Base-by-base conservation (phyloP, 306 rosid genomes). In the Hylodesmum podocarpum region DNA sequence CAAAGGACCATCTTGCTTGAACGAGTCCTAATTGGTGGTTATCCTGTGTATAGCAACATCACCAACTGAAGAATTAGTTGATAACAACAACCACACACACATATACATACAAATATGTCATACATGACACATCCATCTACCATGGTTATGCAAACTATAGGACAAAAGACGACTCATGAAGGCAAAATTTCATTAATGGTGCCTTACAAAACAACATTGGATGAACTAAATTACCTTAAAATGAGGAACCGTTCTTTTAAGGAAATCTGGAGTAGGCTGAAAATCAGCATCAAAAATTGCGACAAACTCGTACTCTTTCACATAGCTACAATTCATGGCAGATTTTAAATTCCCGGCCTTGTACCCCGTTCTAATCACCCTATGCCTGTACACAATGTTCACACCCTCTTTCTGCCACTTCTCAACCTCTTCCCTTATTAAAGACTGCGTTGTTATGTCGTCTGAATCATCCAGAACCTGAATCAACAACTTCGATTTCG, bases 1-100 rank as follows among this genome's bases (percentile, higher is more conserved):
- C 98, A 72, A 93, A 93, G 25, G 98, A 91, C 98, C 98, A 93
- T 72, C 98, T 88, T n/a, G 98, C 97, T 75, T 93, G 97, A 77
- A 93, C 98, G 66, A 93, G 82, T 33, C 89, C 98, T 41, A 93
- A 27, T 29, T 93, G 93, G 2, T 87, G 89, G 13, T 93, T 91
- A 40, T 83, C 97, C 97, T 91, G 76, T 10, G 18, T 7, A 34
- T 4, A 43, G 18, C 8, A 72, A 31, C 11, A 55, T 22, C 81
- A 59, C 34, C 67, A 75, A 37, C 12, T 13, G 59, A 62, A 25
- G 59, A 62, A 25, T 58, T 27, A 49, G 40, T 64, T 31, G 24
- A 63, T 69, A 15, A 64, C 27, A 31, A 43, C 36, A 41, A 53
- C 54, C 9, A 15, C 54, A 19, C 4, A 6, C 22, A 39, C 63